These are phyloP conservation scores for Chaetomium tenue DNA, from an alignment of 495 filamentous ascomycete species.

Conservation along the genomic window DNA sequence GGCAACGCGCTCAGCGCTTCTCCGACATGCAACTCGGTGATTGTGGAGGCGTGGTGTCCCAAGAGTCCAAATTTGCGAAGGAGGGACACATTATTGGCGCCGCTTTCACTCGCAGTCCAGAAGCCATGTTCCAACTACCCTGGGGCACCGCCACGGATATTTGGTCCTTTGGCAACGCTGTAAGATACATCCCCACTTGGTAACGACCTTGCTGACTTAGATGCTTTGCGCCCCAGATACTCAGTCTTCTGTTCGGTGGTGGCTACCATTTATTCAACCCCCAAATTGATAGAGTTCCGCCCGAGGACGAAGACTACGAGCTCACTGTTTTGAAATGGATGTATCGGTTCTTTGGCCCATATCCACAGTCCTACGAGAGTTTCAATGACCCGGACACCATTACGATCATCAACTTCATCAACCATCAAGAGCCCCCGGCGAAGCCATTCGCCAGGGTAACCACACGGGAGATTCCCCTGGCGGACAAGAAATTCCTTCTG, in stretches of 20 bases:
- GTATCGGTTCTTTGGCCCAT: constrained; percentile 45
- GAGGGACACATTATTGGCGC: constrained; percentile 41
- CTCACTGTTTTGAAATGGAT: constrained; percentile 44
- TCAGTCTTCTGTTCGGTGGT: too few relatives aligned
- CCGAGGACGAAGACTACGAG: constrained; percentile 37
- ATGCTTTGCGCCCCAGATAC: too few relatives aligned
- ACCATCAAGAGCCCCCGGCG: constrained; percentile 24
- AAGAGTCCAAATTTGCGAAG: constrained; percentile 39
- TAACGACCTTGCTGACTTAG: too few relatives aligned
- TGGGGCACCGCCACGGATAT: constrained; percentile 46
- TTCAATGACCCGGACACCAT: constrained; percentile 27
- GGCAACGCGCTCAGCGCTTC: constrained; percentile 34
- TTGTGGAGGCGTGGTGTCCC: constrained; percentile 4
- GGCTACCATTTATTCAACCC: too few relatives aligned
- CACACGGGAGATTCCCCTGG: constrained; percentile 14
- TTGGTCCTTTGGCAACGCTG: constrained; percentile 45
- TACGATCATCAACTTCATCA: constrained; percentile 29
- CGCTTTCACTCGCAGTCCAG: constrained; percentile 42
- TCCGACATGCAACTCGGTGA: constrained; percentile 44
- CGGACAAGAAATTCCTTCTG: constrained; percentile 19
- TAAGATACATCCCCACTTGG: background rate
- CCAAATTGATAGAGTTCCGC: too few relatives aligned
- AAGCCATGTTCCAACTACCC: constrained; percentile 38
- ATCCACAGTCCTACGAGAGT: constrained; percentile 40
- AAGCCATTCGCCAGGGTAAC: constrained; percentile 9